Percentiles rank a stretch among this genome's conserved stretches.
These are phyloP conservation scores for Cercospora janseana DNA, from an alignment of 2,329 filamentous ascomycete genomes.

Conservation along the genomic window DNA sequence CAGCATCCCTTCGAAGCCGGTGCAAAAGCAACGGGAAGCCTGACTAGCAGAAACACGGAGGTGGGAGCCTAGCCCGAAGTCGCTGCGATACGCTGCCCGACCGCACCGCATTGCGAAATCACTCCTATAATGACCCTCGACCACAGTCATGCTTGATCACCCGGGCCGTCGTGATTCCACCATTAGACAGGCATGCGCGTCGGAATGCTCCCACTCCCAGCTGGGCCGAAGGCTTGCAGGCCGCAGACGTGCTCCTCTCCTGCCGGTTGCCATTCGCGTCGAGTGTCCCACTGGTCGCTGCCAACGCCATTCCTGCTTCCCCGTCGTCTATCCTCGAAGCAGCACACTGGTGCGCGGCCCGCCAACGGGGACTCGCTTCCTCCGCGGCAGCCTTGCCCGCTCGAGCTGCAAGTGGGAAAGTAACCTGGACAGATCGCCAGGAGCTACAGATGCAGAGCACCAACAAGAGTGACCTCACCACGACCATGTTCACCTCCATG, in stretches of 20 bases:
- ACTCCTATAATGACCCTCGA: background rate
- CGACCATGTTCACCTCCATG: too few species aligned
- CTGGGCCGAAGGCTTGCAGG: too few species aligned
- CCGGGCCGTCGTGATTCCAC: too few species aligned
- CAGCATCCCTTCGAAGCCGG: too few species aligned
- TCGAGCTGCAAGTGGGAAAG: background rate
- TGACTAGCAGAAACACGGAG: background rate
- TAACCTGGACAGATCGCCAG: conserved; percentile 3
- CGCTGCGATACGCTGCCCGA: background rate
- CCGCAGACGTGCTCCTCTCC: too few species aligned
- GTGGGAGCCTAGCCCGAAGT: background rate
- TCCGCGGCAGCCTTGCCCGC: conserved; percentile 1
- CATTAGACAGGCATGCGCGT: too few species aligned
- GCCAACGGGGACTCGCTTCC: background rate
- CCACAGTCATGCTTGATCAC: too few species aligned
- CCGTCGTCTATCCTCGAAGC: background rate
- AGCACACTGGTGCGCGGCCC: background rate
- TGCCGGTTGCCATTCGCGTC: background rate
- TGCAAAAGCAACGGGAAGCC: background rate
- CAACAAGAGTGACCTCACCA: background rate
- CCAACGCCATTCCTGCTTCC: background rate
- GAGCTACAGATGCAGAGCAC: background rate
- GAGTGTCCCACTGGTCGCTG: background rate
- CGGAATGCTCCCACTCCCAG: too few species aligned
- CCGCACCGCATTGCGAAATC: background rate